phyloP scores from a whole-genome alignment of 2,329 filamentous ascomycete genomes.

The Harringtonia lauricola region DNA sequence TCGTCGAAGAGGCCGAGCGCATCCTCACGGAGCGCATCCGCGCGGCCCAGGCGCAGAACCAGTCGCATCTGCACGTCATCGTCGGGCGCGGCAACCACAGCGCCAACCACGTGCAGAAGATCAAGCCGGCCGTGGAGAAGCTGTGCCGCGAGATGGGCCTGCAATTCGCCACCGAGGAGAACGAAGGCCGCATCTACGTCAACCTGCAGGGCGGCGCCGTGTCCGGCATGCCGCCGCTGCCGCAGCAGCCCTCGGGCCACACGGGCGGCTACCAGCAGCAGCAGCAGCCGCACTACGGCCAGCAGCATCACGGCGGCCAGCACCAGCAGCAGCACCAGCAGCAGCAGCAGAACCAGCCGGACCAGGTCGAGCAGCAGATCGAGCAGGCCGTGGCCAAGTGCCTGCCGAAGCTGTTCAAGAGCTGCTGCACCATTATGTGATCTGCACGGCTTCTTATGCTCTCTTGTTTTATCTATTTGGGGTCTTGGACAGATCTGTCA shows the following conservation, averaged over 20 bases:
- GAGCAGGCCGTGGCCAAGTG: conserved; percentile 33
- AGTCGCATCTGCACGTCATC: conserved; percentile 84
- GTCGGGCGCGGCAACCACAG: conserved; percentile 94
- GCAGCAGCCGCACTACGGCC: conserved; percentile 27
- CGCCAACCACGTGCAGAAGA: conserved; percentile 71
- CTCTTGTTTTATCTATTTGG: neutral
- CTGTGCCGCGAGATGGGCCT: conserved; percentile 76
- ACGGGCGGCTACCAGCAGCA: conserved; percentile 18
- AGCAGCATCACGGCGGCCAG: conserved; percentile 30
- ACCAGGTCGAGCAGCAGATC: conserved; percentile 48
- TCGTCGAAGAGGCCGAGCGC: conserved; percentile 86
- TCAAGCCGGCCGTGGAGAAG: conserved; percentile 89
- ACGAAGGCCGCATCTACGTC: conserved; percentile 80
- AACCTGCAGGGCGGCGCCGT: conserved; percentile 67
- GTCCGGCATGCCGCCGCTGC: conserved; percentile 26
- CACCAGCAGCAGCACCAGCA: conserved; percentile 30
- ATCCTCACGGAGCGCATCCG: conserved; percentile 80
- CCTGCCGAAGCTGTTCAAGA: conserved; percentile 47
- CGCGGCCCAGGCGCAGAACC: conserved; percentile 60
- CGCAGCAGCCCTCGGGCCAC: conserved; percentile 32
- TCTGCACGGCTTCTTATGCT: neutral
- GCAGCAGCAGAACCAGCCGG: conserved; percentile 28
- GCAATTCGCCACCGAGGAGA: conserved; percentile 75
- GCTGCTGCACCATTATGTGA: conserved; percentile 67
- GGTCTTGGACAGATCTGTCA: neutral